Conservation (phyloP, 208 protist genomes). For the Crithidia mellificae region DNA sequence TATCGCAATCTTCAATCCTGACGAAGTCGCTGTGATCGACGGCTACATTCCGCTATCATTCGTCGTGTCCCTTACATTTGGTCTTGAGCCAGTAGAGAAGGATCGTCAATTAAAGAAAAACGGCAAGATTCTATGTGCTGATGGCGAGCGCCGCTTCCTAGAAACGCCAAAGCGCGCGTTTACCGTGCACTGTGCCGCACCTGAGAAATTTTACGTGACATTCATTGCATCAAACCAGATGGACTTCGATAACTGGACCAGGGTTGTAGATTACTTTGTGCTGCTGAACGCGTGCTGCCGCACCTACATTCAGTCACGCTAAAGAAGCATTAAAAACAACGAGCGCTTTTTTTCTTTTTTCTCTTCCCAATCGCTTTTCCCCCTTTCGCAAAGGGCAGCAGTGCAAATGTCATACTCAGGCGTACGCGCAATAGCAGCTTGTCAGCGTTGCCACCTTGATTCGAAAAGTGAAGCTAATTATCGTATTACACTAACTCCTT, state of each 20-base stretch:
- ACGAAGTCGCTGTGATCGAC: conserved; percentile 33
- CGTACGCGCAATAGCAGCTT: too few relatives aligned
- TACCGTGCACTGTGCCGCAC: conserved; percentile 50
- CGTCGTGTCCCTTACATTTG: conserved; percentile 36
- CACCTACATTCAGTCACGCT: conserved; percentile 22
- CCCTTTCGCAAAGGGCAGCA: neutral
- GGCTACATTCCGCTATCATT: conserved; percentile 61
- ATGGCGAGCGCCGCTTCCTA: conserved; percentile 20
- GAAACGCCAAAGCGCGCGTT: conserved; percentile 41
- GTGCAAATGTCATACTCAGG: too few relatives aligned
- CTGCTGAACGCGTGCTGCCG: conserved; percentile 30
- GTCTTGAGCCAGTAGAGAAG: conserved; percentile 40
- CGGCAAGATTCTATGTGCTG: conserved; percentile 32
- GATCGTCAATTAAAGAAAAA: conserved; percentile 21
- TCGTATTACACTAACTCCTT: too few relatives aligned
- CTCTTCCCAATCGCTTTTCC: neutral
- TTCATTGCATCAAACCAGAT: conserved; percentile 49
- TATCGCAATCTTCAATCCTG: conserved; percentile 54
- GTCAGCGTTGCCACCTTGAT: too few relatives aligned
- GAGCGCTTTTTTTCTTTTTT: neutral
- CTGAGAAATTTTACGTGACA: conserved; percentile 55
- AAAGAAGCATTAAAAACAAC: neutral
- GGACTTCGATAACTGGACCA: conserved; percentile 41
- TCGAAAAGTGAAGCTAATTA: too few relatives aligned
- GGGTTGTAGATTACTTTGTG: conserved; percentile 53